Evolutionary conservation across 2,329 filamentous ascomycete species (phyloP).

Genomic region (Lasiodiplodia citricola): DNA sequence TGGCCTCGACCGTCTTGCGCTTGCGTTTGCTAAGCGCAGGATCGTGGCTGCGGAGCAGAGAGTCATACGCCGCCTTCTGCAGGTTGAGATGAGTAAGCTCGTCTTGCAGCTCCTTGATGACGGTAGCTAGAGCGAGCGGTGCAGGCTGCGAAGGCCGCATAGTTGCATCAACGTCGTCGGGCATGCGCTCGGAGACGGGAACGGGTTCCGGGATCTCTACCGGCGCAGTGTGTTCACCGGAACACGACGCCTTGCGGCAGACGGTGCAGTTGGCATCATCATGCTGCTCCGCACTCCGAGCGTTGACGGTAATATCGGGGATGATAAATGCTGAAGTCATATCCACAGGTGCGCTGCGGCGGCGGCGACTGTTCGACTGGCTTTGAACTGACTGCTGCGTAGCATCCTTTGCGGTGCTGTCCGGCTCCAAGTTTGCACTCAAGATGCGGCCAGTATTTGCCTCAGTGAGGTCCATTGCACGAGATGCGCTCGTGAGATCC

Average conservation of each 20-base stretch:
- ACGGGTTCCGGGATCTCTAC: slow-evolving; percentile 53
- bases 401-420: slow-evolving; percentile 38
- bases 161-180: slow-evolving; percentile 63
- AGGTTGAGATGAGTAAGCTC: slow-evolving; percentile 79
- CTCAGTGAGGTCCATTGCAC: slow-evolving; percentile 24
- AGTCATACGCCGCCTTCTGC: slow-evolving; percentile 68
- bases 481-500: slow-evolving; percentile 26
- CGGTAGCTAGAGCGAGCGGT: slow-evolving; percentile 74
- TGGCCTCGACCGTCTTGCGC: slow-evolving; percentile 64
- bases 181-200: slow-evolving; percentile 57
- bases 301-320: slow-evolving; percentile 64
- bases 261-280: slow-evolving; percentile 62
- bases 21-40: slow-evolving; percentile 68
- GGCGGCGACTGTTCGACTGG: slow-evolving; percentile 57
- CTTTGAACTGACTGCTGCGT: slow-evolving; percentile 56
- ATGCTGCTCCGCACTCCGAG: slow-evolving; percentile 45
- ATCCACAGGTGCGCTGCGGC: slow-evolving; percentile 55
- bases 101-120: slow-evolving; percentile 81
- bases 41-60: slow-evolving; percentile 34
- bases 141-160: slow-evolving; percentile 69
- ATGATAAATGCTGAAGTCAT: slow-evolving; percentile 70
- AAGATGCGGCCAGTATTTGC: slow-evolving; percentile 25
- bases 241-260: slow-evolving; percentile 53
- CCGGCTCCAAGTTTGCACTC: slow-evolving; percentile 11
- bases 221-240: slow-evolving; percentile 36